These are phyloP conservation scores for Plasmodium chabaudi DNA, from an alignment of 169 alveolate genomes.

Conservation along the genomic window DNA sequence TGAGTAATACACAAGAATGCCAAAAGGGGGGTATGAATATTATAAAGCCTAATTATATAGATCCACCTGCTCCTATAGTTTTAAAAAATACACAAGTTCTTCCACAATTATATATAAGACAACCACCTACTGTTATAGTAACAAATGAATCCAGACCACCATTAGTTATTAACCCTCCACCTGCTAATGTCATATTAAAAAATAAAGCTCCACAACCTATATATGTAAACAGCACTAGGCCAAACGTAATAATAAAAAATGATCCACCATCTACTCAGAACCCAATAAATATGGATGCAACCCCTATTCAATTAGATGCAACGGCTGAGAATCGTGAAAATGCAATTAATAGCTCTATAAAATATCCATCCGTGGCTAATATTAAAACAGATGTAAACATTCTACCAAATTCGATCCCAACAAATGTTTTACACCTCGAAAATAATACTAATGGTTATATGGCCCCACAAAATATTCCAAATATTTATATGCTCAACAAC, in stretches of 20 bases:
- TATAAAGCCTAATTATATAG: conserved; percentile 52
- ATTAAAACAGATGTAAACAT: conserved; percentile 5
- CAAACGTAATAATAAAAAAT: conserved; percentile 84
- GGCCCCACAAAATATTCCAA: conserved; percentile 24
- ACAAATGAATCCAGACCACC: conserved; percentile 86
- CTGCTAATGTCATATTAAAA: conserved; percentile 85
- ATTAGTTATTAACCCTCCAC: conserved; percentile 86
- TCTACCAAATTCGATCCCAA: neutral
- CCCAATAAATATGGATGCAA: conserved; percentile 75
- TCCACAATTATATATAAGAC: conserved; percentile 83
- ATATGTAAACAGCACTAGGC: conserved; percentile 84
- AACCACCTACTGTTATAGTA: conserved; percentile 86
- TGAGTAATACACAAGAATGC: conserved; percentile 31
- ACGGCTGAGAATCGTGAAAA: conserved; percentile 61
- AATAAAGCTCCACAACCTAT: conserved; percentile 88
- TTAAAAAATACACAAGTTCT: conserved; percentile 85
- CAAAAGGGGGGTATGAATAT: conserved; percentile 14
- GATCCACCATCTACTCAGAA: conserved; percentile 73
- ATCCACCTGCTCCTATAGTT: conserved; percentile 64
- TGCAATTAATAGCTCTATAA: conserved; percentile 52
- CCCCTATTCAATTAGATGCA: conserved; percentile 73
- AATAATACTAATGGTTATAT: conserved; percentile 8
- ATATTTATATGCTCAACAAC: conserved; percentile 42
- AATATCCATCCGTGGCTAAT: conserved; percentile 25
- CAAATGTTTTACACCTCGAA: conserved; percentile 43